Conservation (phyloP, 2,329 filamentous ascomycete genomes). For the Onygenales sp. region DNA sequence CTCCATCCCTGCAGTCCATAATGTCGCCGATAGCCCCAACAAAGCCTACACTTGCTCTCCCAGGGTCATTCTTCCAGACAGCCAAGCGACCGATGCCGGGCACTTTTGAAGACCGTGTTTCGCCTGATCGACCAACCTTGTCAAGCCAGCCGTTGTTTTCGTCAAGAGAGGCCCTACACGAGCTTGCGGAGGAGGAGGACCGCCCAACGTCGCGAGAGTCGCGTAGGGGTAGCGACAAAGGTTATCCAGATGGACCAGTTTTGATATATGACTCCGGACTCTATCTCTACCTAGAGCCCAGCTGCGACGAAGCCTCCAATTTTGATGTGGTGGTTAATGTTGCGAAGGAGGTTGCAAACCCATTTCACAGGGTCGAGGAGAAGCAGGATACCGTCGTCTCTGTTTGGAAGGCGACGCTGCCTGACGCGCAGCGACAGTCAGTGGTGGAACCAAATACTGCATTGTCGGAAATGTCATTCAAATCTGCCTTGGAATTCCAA, state of each 20-base stretch:
- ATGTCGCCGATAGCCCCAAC: constrained; percentile 43
- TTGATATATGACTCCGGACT: constrained; percentile 54
- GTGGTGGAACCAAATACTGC: constrained; percentile 36
- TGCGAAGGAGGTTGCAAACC: constrained; percentile 55
- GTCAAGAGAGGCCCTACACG: constrained; percentile 28
- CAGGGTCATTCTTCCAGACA: constrained; percentile 24
- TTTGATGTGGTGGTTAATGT: constrained; percentile 59
- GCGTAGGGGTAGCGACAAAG: constrained; percentile 51
- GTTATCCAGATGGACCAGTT: constrained; percentile 56
- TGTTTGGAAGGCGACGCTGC: constrained; percentile 40
- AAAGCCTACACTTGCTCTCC: constrained; percentile 9
- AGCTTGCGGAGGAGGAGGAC: constrained; percentile 44
- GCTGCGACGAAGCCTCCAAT: constrained; percentile 46
- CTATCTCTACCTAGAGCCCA: constrained; percentile 55
- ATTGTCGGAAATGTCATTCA: constrained; percentile 37
- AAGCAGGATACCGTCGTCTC: constrained; percentile 33
- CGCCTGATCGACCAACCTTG: constrained; percentile 17
- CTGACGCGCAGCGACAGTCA: constrained; percentile 22
- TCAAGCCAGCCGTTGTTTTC: constrained; percentile 16
- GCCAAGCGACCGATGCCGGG: constrained; percentile 19
- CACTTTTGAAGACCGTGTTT: constrained; percentile 21
- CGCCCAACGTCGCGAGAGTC: constrained; percentile 40
- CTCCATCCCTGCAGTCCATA: constrained; percentile 47
- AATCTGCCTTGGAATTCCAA: constrained; percentile 39
- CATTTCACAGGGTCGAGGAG: constrained; percentile 34